Evolutionary conservation across 106 monocot genomes (phyloP), one percentile per base, ranked within the genome.

Genomic region (Acorus calamus): DNA sequence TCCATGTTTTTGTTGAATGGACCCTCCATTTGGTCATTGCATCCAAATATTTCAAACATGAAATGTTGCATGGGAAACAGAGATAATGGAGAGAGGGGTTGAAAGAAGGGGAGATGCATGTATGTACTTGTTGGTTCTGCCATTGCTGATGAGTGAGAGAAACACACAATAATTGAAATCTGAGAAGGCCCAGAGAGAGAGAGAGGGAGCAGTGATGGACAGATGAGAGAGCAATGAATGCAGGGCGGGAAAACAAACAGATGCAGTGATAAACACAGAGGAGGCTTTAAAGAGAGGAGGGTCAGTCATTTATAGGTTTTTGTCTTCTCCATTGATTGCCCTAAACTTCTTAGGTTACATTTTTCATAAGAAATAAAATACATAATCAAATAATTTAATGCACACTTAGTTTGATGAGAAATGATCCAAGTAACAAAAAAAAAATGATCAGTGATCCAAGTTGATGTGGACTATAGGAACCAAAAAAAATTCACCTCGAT

Each of bases 81-180:
- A 28, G 0, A 28, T 28, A 28, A 28, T n/a, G 28, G 28, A 28
- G n/a, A 28, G 28, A 28, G 28, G 28, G 28, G 28, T 28, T 4
- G 4, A 14, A 6, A 56, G 10, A 49, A 8, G 50, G 7, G 6
- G 6, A 50, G 41, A 47, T 62, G 62, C n/a, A 14, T 14, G 50
- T 13, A 63, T 50, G 63, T 64, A 52, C 64, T 64, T 50, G 50
- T 11, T 28, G 50, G 8, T 52, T 42, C 12, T 70, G 11, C 55
- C 6, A 12, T 50, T 2, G 4, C 50, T 71, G 49, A 77, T 70
- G 61, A 77, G 66, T 71, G 76, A 66, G 76, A 52, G 11, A 64
- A 59, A 65, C 76, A 60, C 45, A 65, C 76, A 71, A 66, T 77
- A 13, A 77, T 50, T 77, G 58, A 55, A 11, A 44, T 70, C 58